Evolutionary conservation across 2,329 filamentous ascomycete species (phyloP).

Genomic region (Ambrosiella beaveri): DNA sequence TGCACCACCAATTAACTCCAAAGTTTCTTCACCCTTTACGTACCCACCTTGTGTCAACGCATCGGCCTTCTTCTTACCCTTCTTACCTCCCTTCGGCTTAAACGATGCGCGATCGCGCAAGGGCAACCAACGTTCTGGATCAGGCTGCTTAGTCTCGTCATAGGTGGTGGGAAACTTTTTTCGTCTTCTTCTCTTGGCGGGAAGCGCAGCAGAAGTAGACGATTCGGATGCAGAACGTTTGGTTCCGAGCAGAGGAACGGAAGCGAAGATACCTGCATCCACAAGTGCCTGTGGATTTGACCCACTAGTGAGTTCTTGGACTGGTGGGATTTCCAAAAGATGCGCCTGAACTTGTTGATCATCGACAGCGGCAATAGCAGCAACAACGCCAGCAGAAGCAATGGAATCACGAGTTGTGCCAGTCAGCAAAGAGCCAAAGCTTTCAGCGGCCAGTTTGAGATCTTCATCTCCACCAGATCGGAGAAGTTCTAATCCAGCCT

Average conservation of each 20-base stretch:
- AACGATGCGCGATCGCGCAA: constrained; percentile 79
- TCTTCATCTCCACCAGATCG: constrained; percentile 43
- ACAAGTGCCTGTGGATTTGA: constrained; percentile 48
- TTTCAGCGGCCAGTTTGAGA: constrained; percentile 51
- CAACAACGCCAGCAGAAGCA: constrained; percentile 69
- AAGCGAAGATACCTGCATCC: constrained; percentile 40
- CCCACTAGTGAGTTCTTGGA: constrained; percentile 42
- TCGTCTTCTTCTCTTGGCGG: constrained; percentile 39
- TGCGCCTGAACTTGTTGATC: constrained; percentile 37
- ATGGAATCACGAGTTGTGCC: constrained; percentile 50
- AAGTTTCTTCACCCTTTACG: constrained; percentile 46
- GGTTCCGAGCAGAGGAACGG: constrained; percentile 22
- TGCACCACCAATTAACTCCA: constrained; percentile 45
- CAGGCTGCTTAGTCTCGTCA: constrained; percentile 61
- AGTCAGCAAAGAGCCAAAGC: constrained; percentile 56
- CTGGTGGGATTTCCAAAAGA: constrained; percentile 39
- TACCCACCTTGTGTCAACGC: constrained; percentile 74
- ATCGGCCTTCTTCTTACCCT: constrained; percentile 67
- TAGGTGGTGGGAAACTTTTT: constrained; percentile 54
- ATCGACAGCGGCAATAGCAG: constrained; percentile 52
- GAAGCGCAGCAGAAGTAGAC: constrained; percentile 18
- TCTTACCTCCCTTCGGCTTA: constrained; percentile 69
- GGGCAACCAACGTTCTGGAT: constrained; percentile 87
- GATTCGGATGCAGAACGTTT: constrained; percentile 28
- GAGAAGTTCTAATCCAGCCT: constrained; percentile 74